Conservation (phyloP, 2,329 filamentous ascomycete species). For the Botrytis medusae region DNA sequence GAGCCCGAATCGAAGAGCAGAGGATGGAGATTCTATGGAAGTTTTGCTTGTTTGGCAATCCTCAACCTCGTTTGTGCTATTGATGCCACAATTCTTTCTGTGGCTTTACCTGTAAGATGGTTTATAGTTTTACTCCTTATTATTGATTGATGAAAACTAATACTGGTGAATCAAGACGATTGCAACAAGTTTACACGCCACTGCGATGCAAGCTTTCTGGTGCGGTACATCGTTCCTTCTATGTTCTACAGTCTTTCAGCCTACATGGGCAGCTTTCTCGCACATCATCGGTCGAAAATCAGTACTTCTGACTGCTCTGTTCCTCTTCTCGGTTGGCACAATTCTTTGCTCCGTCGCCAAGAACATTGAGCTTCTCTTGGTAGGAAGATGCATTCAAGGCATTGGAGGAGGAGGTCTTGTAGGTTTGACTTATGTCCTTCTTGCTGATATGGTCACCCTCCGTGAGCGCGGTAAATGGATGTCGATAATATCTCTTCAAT, state of each 20-base stretch:
- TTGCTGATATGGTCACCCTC: slow-evolving; percentile 48
- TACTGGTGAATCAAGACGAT: slow-evolving; percentile 45
- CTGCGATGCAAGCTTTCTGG: slow-evolving; percentile 65
- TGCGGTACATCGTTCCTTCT: slow-evolving; percentile 65
- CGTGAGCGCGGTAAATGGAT: slow-evolving; percentile 44
- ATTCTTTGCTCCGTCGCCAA: slow-evolving; percentile 41
- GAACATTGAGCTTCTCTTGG: slow-evolving; percentile 33
- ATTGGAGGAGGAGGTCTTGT: slow-evolving; percentile 51
- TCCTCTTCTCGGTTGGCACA: slow-evolving; percentile 31
- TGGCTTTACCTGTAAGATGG: slow-evolving; percentile 32
- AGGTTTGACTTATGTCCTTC: slow-evolving; percentile 46
- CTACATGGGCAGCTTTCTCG: slow-evolving; percentile 40
- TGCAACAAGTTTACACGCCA: slow-evolving; percentile 53
- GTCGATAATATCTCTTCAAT: slow-evolving; percentile 31
- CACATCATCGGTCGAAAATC: slow-evolving; percentile 32
- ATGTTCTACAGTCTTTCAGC: slow-evolving; percentile 60
- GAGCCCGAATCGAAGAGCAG: slow-evolving; percentile 1
- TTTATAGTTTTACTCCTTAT: slow-evolving; percentile 4
- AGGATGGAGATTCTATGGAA: slow-evolving; percentile 31
- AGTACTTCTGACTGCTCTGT: slow-evolving; percentile 30
- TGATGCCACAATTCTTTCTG: slow-evolving; percentile 59
- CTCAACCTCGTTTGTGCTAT: slow-evolving; percentile 58
- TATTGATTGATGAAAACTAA: slow-evolving; percentile 6
- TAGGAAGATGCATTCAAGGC: slow-evolving; percentile 47
- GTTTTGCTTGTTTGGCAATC: slow-evolving; percentile 32